A percentile compares a stretch with the other conserved stretches of the same genome.
These are phyloP conservation scores for Nicotiana rustica DNA, from an alignment of 305 asterid genomes.

Conservation along the genomic window DNA sequence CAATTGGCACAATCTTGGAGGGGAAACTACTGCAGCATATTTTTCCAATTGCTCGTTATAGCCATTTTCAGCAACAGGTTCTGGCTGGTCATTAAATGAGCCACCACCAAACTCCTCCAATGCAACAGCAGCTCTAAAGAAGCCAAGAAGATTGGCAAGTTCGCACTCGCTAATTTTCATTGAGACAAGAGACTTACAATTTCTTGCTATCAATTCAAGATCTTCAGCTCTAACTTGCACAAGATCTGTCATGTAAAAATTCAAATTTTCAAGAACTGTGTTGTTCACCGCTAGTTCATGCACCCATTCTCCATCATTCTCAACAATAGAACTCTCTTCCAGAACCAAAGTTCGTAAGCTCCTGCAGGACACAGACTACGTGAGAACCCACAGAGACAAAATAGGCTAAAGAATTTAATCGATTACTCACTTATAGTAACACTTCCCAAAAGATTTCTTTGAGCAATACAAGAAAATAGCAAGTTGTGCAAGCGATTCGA, in stretches of 20 bases:
- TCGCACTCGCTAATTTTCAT: constrained; percentile 82
- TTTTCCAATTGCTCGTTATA: constrained; percentile 56
- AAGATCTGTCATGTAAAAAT: constrained; percentile 82
- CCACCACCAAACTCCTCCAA: constrained; percentile 96
- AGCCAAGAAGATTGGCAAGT: constrained; percentile 61
- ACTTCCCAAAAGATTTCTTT: background rate
- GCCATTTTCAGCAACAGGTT: constrained; percentile 62
- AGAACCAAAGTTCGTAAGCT: constrained; percentile 65
- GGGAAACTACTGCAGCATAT: constrained; percentile 60
- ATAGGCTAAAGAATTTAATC: background rate
- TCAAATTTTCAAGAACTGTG: constrained; percentile 70
- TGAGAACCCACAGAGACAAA: constrained; percentile 24
- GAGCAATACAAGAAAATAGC: background rate
- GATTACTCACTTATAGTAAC: background rate
- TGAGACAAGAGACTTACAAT: constrained; percentile 67
- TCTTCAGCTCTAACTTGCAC: constrained; percentile 51
- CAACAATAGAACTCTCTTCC: constrained; percentile 80
- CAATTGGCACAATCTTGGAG: constrained; percentile 65
- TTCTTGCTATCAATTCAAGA: constrained; percentile 79
- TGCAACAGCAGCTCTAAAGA: constrained; percentile 65
- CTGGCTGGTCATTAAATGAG: constrained; percentile 62
- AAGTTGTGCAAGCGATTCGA: background rate
- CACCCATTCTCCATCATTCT: constrained; percentile 84
- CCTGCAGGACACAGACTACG: constrained; percentile 53
- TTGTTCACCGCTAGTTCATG: constrained; percentile 81